A percentile compares a stretch with the other conserved stretches of the same genome.
These are phyloP conservation scores for Didymella arachidicola DNA, from an alignment of 2,329 filamentous ascomycete species.

Conservation along the genomic window DNA sequence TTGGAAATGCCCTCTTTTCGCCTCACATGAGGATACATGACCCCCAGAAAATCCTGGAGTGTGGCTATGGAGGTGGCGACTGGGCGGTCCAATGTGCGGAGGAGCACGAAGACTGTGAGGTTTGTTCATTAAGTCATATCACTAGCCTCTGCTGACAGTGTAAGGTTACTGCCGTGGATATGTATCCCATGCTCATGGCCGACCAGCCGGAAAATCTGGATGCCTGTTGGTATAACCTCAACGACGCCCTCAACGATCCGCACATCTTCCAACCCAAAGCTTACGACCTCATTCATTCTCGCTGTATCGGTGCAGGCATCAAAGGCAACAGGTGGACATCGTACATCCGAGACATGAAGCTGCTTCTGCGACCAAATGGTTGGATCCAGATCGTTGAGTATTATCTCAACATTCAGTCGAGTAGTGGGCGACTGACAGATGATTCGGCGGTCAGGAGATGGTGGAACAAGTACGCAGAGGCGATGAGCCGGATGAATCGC, in stretches of 20 bases:
- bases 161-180: conserved; percentile 51
- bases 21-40: conserved; percentile 35
- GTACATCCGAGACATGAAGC: conserved; percentile 79
- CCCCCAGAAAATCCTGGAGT: conserved; percentile 49
- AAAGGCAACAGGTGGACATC: conserved; percentile 74
- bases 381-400: conserved; percentile 92
- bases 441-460: conserved; percentile 47
- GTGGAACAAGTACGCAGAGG: conserved; percentile 46
- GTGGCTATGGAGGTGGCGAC: conserved; percentile 50
- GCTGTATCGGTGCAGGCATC: conserved; percentile 75
- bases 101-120: conserved; percentile 49
- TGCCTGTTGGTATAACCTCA: conserved; percentile 48
- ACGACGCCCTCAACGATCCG: conserved; percentile 48
- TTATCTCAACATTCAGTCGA: conserved; percentile 84
- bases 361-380: conserved; percentile 75
- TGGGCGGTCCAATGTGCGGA: conserved; percentile 51
- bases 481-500: conserved; percentile 46
- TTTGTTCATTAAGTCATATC: conserved; percentile 25
- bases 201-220: conserved; percentile 51
- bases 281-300: conserved; percentile 86
- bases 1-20: conserved; percentile 41
- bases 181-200: conserved; percentile 45
- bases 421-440: conserved; percentile 78
- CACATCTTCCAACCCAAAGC: conserved; percentile 67
- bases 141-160: conserved; percentile 22